Evolutionary conservation across 768 basidiomycete genomes (phyloP).

Genomic region (Dentipellis sp.): DNA sequence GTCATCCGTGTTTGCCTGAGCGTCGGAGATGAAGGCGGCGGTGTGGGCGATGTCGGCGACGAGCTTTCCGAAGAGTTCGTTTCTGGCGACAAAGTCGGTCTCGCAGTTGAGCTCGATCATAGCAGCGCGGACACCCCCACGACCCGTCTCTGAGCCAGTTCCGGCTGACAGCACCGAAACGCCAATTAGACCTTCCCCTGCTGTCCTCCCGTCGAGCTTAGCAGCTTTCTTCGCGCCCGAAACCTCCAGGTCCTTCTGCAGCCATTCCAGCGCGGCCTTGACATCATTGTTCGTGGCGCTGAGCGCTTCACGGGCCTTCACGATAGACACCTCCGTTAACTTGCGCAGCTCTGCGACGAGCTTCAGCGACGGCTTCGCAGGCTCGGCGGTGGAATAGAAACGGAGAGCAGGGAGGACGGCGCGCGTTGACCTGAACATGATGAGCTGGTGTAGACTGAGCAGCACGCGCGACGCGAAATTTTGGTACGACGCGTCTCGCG

Average conservation of each 20-base stretch:
- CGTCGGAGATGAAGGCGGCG: slow-evolving; percentile 61
- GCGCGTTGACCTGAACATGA: slow-evolving; percentile 4
- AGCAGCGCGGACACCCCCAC: slow-evolving; percentile 57
- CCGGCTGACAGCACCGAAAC: slow-evolving; percentile 68
- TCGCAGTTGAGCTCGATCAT: slow-evolving; percentile 95
- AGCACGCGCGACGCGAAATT: neutral
- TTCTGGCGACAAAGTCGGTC: slow-evolving; percentile 92
- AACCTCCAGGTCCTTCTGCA: slow-evolving; percentile 60
- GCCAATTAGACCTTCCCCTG: slow-evolving; percentile 74
- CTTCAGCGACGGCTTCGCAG: slow-evolving; percentile 53
- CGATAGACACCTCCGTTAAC: slow-evolving; percentile 70
- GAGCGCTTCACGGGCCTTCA: slow-evolving; percentile 86
- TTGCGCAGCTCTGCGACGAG: slow-evolving; percentile 85
- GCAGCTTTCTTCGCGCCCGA: slow-evolving; percentile 75
- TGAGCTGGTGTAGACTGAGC: neutral
- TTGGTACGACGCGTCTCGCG: neutral
- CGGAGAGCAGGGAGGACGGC: slow-evolving; percentile 17
- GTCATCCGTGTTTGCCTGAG: slow-evolving; percentile 6
- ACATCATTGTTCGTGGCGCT: slow-evolving; percentile 64
- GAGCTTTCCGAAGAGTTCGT: slow-evolving; percentile 69
- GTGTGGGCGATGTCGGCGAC: slow-evolving; percentile 78
- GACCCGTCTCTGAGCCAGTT: slow-evolving; percentile 26
- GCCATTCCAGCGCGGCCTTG: slow-evolving; percentile 67
- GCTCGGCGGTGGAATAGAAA: slow-evolving; percentile 41
- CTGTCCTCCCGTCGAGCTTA: slow-evolving; percentile 68